These are phyloP conservation scores for Aulographum hederae DNA, from an alignment of 2,329 filamentous ascomycete species.

Conservation along the genomic window DNA sequence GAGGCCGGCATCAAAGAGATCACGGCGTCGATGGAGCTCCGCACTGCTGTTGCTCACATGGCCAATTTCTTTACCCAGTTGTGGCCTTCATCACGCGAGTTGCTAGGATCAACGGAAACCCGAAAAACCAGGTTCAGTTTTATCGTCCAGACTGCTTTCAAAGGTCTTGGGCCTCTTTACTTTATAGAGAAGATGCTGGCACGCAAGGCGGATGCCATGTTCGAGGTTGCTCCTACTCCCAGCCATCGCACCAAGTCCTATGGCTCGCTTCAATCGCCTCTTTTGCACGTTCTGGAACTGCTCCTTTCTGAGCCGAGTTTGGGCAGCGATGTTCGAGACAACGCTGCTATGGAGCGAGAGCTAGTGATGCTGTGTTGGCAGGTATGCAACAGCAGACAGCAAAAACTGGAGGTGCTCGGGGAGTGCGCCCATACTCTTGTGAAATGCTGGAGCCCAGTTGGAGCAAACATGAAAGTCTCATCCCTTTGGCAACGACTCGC, in stretches of 20 bases:
- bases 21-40: constrained; percentile 69
- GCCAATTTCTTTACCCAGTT: constrained; percentile 50
- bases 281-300: background rate
- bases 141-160: constrained; percentile 31
- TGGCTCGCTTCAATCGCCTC: background rate
- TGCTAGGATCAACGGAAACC: constrained; percentile 14
- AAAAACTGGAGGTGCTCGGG: too few species aligned
- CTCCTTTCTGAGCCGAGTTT: constrained; percentile 2
- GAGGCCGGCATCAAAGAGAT: constrained; percentile 69
- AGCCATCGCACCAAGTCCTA: background rate
- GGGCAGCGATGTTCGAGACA: too few species aligned
- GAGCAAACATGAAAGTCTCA: too few species aligned
- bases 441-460: too few species aligned
- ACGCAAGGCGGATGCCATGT: background rate
- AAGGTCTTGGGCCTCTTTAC: constrained; percentile 28
- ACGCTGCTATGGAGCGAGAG: too few species aligned
- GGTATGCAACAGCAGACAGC: too few species aligned
- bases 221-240: background rate
- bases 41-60: constrained; percentile 56
- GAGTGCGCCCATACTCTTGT: too few species aligned
- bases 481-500: too few species aligned
- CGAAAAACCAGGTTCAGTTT: constrained; percentile 19
- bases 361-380: too few species aligned
- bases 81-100: constrained; percentile 39
- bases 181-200: constrained; percentile 17